Evolutionary conservation across 192 early-diverging fungal species (phyloP).

Genomic region (Linnemannia elongata): DNA sequence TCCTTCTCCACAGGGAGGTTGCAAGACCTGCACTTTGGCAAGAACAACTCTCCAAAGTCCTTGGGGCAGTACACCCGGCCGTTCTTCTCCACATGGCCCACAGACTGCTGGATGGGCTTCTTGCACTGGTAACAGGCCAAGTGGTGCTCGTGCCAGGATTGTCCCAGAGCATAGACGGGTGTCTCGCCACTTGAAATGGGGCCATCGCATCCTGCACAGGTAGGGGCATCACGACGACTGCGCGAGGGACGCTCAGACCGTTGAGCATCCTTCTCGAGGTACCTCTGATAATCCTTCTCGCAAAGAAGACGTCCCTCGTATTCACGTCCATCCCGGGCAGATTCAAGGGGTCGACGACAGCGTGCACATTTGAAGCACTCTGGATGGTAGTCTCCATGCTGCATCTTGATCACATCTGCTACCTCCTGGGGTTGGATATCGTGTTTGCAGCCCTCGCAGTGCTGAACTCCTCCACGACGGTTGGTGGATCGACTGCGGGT

Average conservation of each 20-base stretch:
- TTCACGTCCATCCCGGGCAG: slow-evolving; percentile 64
- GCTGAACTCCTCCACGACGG: slow-evolving; percentile 37
- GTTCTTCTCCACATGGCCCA: slow-evolving; percentile 71
- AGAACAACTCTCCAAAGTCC: slow-evolving; percentile 76
- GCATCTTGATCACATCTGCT: slow-evolving; percentile 49
- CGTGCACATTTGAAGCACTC: slow-evolving; percentile 70
- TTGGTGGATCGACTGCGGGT: slow-evolving; percentile 52
- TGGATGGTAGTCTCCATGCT: slow-evolving; percentile 60
- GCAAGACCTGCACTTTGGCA: slow-evolving; percentile 79
- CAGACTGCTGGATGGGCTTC: slow-evolving; percentile 68
- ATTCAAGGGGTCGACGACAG: slow-evolving; percentile 65
- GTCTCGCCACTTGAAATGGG: slow-evolving; percentile 38
- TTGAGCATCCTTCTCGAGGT: slow-evolving; percentile 40
- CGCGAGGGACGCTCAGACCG: slow-evolving; percentile 44
- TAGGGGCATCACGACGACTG: slow-evolving; percentile 16
- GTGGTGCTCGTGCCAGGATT: slow-evolving; percentile 75
- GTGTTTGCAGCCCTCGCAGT: slow-evolving; percentile 50
- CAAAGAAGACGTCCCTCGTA: slow-evolving; percentile 73
- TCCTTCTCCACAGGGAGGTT: slow-evolving; percentile 74
- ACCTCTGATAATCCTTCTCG: slow-evolving; percentile 67
- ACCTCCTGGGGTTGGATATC: slow-evolving; percentile 47
- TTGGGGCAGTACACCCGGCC: slow-evolving; percentile 75
- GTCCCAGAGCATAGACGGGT: slow-evolving; percentile 73
- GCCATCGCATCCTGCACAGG: slow-evolving; percentile 42
- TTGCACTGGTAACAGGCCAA: slow-evolving; percentile 77